A percentile compares a stretch with the other conserved stretches of the same genome.
Conservation (phyloP, 2,329 filamentous ascomycete genomes). For the Alternaria sp. region DNA sequence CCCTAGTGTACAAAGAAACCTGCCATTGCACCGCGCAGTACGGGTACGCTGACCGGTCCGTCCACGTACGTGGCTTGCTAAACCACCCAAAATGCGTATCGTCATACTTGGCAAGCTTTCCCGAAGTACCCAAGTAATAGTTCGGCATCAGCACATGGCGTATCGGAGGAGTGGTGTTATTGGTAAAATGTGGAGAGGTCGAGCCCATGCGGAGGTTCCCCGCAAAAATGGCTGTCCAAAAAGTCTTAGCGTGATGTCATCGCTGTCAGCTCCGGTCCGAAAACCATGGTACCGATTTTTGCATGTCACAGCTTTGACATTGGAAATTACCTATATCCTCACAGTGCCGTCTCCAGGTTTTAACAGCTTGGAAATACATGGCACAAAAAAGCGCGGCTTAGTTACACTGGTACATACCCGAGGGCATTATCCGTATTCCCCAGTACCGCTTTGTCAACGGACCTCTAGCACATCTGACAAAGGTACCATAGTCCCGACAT, state of each 20-base stretch:
- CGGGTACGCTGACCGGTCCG: slow-evolving; percentile 11
- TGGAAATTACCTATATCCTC: background rate
- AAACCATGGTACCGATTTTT: slow-evolving; percentile 17
- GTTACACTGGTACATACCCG: background rate
- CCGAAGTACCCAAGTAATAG: slow-evolving; percentile 5
- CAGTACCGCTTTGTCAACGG: background rate
- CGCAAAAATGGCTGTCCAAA: slow-evolving; percentile 25
- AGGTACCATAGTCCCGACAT: background rate
- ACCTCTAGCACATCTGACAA: background rate
- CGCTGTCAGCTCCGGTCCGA: slow-evolving; percentile 17
- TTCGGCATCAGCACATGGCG: slow-evolving; percentile 10
- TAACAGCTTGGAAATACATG: background rate
- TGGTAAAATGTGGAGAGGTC: slow-evolving; percentile 10
- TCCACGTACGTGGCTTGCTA: slow-evolving; percentile 34
- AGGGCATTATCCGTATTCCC: background rate
- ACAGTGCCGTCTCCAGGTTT: background rate
- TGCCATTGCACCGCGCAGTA: slow-evolving; percentile 14
- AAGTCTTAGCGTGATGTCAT: slow-evolving; percentile 32
- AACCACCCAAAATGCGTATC: slow-evolving; percentile 1
- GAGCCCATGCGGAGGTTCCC: slow-evolving; percentile 18
- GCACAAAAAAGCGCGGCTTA: background rate
- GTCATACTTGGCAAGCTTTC: slow-evolving; percentile 17
- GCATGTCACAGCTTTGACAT: background rate
- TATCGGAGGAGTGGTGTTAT: slow-evolving; percentile 5
- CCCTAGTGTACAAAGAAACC: slow-evolving; percentile 23